A percentile compares a stretch with the other conserved stretches of the same genome.
Conservation (phyloP, 1,284 basidiomycete species). For the Lentinus polychrous region DNA sequence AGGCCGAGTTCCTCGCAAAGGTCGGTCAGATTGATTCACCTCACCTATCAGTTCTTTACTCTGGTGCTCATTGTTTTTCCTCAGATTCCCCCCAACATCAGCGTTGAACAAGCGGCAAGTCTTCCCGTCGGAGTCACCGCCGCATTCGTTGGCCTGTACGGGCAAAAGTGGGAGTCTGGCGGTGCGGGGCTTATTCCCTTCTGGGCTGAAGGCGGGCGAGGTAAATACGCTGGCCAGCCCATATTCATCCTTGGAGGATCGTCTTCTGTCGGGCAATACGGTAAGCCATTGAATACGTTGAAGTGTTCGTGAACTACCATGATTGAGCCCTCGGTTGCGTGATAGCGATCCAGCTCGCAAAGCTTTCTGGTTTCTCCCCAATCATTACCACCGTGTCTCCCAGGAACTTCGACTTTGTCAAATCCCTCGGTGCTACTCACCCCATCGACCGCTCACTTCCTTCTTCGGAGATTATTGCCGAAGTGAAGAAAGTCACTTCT, state of each 20-base stretch:
- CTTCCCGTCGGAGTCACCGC: conserved; percentile 21
- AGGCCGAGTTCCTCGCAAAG: conserved; percentile 36
- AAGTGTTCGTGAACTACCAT: conserved; percentile 1
- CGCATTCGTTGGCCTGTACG: conserved; percentile 24
- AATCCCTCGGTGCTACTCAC: conserved; percentile 42
- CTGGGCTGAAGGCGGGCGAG: conserved; percentile 14
- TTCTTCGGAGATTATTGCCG: background rate
- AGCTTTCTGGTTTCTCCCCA: conserved; percentile 39
- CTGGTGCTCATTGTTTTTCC: background rate
- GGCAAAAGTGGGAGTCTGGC: background rate
- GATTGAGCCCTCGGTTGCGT: too few species aligned
- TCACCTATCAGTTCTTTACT: background rate
- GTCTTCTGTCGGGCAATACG: conserved; percentile 26
- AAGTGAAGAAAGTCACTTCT: conserved; percentile 7
- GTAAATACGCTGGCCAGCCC: conserved; percentile 22
- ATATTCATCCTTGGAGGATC: conserved; percentile 28
- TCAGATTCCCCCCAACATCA: conserved; percentile 37
- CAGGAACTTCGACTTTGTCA: conserved; percentile 34
- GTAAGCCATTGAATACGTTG: conserved; percentile 12
- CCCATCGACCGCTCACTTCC: conserved; percentile 26
- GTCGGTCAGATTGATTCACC: conserved; percentile 16
- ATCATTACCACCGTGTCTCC: conserved; percentile 42
- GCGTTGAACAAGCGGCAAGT: conserved; percentile 36
- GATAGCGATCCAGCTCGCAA: conserved; percentile 36
- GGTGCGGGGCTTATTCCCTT: conserved; percentile 10